Evolutionary conservation across 2,329 filamentous ascomycete species (phyloP).

Genomic region (Phyllosticta ampelicida): DNA sequence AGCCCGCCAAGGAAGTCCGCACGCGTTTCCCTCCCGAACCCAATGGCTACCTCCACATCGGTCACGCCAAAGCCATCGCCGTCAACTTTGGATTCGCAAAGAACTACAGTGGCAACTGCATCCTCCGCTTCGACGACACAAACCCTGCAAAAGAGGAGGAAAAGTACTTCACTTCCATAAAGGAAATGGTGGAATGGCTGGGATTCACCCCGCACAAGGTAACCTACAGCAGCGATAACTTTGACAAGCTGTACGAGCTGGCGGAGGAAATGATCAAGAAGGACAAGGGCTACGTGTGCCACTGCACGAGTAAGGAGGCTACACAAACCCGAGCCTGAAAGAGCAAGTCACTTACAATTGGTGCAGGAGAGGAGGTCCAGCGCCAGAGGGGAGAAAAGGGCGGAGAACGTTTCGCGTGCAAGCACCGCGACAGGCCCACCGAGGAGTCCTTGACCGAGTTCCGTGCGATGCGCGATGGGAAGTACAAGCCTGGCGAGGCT

Average conservation of each 20-base stretch:
- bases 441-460: conserved; percentile 77
- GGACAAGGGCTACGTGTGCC: conserved; percentile 69
- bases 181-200: conserved; percentile 79
- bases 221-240: conserved; percentile 86
- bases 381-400: conserved; percentile 65
- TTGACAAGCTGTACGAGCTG: conserved; percentile 74
- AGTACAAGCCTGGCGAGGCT: conserved; percentile 75
- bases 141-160: conserved; percentile 92
- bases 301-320: conserved; percentile 51
- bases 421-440: conserved; percentile 62
- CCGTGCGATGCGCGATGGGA: conserved; percentile 79
- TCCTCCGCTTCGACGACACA: conserved; percentile 82
- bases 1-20: conserved; percentile 35
- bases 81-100: conserved; percentile 94
- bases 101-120: conserved; percentile 67
- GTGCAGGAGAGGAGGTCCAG: conserved; percentile 64
- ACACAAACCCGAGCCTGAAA: neutral
- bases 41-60: conserved; percentile 88
- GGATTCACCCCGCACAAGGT: conserved; percentile 69
- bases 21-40: conserved; percentile 50
- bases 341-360: conserved; percentile 17
- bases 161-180: conserved; percentile 77
- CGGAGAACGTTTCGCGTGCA: conserved; percentile 65
- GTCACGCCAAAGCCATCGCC: conserved; percentile 89
- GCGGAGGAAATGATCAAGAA: conserved; percentile 72